These are phyloP conservation scores for Neofusicoccum cordaticola DNA, from an alignment of 2,329 filamentous ascomycete species.

Conservation along the genomic window DNA sequence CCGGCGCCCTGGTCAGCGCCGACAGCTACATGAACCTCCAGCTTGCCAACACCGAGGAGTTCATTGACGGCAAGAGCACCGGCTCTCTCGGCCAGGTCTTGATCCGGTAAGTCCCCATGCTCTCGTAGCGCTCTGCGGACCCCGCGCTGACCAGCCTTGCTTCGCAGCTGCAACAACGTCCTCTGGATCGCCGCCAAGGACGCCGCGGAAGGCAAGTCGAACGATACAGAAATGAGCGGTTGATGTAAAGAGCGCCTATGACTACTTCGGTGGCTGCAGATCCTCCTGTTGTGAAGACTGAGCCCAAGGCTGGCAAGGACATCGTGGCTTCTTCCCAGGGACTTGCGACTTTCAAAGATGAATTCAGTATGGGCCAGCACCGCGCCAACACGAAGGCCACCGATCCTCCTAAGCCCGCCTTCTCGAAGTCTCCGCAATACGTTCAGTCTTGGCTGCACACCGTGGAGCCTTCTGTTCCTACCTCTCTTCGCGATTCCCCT, in stretches of 20 bases:
- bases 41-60: conserved; percentile 86
- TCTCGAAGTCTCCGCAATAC: too few relatives aligned
- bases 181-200: conserved; percentile 73
- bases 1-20: conserved; percentile 84
- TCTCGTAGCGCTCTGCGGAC: not conserved
- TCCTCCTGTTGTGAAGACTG: not conserved
- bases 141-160: not conserved
- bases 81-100: conserved; percentile 86
- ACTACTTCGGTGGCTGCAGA: not conserved
- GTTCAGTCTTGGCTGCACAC: too few relatives aligned
- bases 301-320: not conserved
- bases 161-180: conserved; percentile 85
- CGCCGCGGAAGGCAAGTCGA: conserved; percentile 27
- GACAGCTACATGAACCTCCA: conserved; percentile 99
- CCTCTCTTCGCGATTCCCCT: too few relatives aligned
- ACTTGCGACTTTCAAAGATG: too few relatives aligned
- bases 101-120: conserved; percentile 64
- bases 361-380: too few relatives aligned
- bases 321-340: too few relatives aligned
- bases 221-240: conserved; percentile 21
- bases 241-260: not conserved
- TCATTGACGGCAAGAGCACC: conserved; percentile 80
- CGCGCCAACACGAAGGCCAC: too few relatives aligned
- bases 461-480: too few relatives aligned
- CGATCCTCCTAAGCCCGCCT: too few relatives aligned